Evolutionary conservation across 2,329 filamentous ascomycete species (phyloP).

Genomic region (Fusarium anguioides): DNA sequence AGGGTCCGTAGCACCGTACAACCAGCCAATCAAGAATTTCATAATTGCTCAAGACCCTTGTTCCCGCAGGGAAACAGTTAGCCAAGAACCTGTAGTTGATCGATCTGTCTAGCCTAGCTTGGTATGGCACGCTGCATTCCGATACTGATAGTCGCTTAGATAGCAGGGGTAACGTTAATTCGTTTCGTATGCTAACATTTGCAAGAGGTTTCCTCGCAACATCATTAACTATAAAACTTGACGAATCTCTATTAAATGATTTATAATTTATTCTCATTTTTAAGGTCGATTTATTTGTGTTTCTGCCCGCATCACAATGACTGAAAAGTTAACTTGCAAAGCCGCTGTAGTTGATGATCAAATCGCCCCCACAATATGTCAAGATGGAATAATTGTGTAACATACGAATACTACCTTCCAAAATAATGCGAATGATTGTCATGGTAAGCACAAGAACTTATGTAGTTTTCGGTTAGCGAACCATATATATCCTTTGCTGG

Average conservation of each 20-base stretch:
- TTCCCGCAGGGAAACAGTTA: too few relatives aligned
- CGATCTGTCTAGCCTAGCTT: neutral
- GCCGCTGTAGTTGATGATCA: neutral
- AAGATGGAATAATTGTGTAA: neutral
- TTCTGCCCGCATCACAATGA: too few relatives aligned
- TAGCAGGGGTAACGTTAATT: neutral
- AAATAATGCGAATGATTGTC: neutral
- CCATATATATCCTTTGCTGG: neutral
- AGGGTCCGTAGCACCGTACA: neutral
- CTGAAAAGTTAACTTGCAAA: too few relatives aligned
- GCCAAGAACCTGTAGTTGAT: neutral
- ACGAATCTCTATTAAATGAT: too few relatives aligned
- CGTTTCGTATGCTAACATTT: too few relatives aligned
- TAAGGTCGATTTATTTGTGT: too few relatives aligned
- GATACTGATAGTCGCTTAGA: neutral
- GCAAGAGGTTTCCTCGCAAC: too few relatives aligned
- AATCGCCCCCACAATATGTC: neutral
- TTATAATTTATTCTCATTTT: too few relatives aligned
- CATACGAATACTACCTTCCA: neutral
- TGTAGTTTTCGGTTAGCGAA: neutral
- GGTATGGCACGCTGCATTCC: neutral
- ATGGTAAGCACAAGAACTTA: slow-evolving; percentile 1
- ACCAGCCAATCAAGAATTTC: neutral
- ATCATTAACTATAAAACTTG: too few relatives aligned
- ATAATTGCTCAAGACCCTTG: neutral